Evolutionary conservation across 2,329 filamentous ascomycete species (phyloP), one percentile per base, ranked within the genome.

Genomic region (Trichoderma lentiforme): DNA sequence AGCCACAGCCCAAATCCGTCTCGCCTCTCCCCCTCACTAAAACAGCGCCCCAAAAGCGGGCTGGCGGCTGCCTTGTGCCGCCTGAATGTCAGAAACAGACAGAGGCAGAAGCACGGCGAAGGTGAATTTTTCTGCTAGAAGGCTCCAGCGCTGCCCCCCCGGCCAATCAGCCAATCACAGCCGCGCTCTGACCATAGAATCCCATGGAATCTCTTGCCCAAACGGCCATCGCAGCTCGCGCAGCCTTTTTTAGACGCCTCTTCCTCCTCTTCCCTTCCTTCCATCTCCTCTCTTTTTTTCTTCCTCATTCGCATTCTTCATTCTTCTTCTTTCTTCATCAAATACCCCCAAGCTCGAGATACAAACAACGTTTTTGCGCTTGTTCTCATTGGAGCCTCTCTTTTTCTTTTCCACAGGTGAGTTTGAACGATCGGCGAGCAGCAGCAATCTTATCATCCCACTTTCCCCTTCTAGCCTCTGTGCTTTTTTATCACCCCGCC

Each of bases 131-230:
- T 47, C 58, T 64, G 60, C 77, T 77, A 75, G 77, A 79, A 78
- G 74, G 73, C 75, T 79, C 77, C 74, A 77, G 74, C 70, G 71
- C 56, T n/a, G 39, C 15, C 39, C 39, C 39, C 39, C 62, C 36
- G 8, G 34, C 14, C 34, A 15, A 3, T 64, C 47, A 57, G 71
- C 73, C 78, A 79, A 79, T 79, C 77, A 79, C 72, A 26, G 76
- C 76, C 64, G 74, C 76, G 74, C 72, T 74, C 73, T 73, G 78
- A 76, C 79, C 82, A 80, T 84, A 79, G 82, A 84, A 84, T 83
- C 82, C 76, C 80, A 84, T 84, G 82, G 82, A 84, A 84, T 81
- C 82, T 80, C 80, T 78, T 77, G 77, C 76, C 39, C 39, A 43
- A 77, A 77, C 56, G 71, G 71, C 74, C 39, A 51, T 76, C 73